Evolutionary conservation across 495 filamentous ascomycete genomes (phyloP).

Genomic region (Podospora didyma): DNA sequence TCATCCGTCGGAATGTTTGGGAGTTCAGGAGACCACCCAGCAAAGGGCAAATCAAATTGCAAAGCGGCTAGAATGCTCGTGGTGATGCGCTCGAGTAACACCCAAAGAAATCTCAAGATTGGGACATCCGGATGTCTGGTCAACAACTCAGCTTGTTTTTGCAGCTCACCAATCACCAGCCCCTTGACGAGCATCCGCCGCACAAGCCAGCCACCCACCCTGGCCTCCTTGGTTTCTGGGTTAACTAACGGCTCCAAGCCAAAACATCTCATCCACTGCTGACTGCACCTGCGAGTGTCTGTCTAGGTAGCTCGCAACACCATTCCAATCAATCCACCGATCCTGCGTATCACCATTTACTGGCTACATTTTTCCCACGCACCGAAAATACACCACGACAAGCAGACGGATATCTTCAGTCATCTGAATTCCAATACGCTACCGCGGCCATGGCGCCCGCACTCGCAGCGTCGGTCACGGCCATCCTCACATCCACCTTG

Average conservation of each 20-base stretch:
- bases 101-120: too few species aligned
- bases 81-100: too few species aligned
- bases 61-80: too few species aligned
- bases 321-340: too few species aligned
- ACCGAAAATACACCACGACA: conserved; percentile 1
- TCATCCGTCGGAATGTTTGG: conserved; percentile 1
- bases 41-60: too few species aligned
- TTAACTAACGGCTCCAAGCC: conserved; percentile 12
- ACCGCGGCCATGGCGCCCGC: conserved; percentile 28
- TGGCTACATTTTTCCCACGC: too few species aligned
- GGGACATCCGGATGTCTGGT: too few species aligned
- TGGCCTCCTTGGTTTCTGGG: conserved; percentile 28
- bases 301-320: background rate
- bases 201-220: conserved; percentile 6
- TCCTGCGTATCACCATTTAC: too few species aligned
- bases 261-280: conserved; percentile 1
- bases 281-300: background rate
- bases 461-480: conserved; percentile 7
- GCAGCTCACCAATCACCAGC: background rate
- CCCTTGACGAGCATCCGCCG: background rate
- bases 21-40: too few species aligned
- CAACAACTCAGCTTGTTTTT: too few species aligned
- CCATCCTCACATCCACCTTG: conserved; percentile 11
- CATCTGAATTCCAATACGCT: background rate
- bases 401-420: background rate